phyloP scores from a whole-genome alignment of 805 yeast species.

The Saccharomycopsis babjevae region DNA sequence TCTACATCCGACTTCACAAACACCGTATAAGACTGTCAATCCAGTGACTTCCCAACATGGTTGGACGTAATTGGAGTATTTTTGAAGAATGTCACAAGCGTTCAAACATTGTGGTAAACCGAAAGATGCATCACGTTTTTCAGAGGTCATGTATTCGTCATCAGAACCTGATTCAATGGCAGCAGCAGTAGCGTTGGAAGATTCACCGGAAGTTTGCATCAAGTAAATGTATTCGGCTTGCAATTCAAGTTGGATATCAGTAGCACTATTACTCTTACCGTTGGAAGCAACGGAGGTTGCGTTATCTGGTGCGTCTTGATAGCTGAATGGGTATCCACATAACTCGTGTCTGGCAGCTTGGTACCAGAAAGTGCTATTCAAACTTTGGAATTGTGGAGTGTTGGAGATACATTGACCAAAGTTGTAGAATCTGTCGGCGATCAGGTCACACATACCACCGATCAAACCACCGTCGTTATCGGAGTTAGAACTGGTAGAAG shows the following conservation, averaged over 20 bases:
- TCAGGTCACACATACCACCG: constrained; percentile 11
- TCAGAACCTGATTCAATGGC: neutral
- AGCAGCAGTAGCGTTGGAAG: neutral
- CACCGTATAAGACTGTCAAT: constrained; percentile 17
- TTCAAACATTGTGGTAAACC: constrained; percentile 11
- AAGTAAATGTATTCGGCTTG: constrained; percentile 10
- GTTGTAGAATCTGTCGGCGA: constrained; percentile 11
- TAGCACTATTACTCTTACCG: neutral
- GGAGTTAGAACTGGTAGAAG: neutral
- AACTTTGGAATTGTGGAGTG: constrained; percentile 8
- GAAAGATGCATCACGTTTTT: neutral
- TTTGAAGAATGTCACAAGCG: constrained; percentile 11
- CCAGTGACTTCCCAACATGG: constrained; percentile 17
- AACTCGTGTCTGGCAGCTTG: constrained; percentile 16
- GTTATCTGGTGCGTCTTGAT: neutral
- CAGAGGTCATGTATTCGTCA: neutral
- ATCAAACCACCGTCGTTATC: constrained; percentile 2
- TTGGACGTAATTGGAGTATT: constrained; percentile 13
- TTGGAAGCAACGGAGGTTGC: neutral
- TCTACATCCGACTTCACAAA: constrained; percentile 17
- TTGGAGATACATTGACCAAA: constrained; percentile 16
- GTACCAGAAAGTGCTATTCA: constrained; percentile 17
- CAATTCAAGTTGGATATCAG: constrained; percentile 8
- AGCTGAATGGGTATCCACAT: constrained; percentile 16
- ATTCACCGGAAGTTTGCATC: neutral